Evolutionary conservation across 2,329 filamentous ascomycete species (phyloP), one percentile per base, ranked within the genome.

Genomic region (Fusarium fujikuroi): DNA sequence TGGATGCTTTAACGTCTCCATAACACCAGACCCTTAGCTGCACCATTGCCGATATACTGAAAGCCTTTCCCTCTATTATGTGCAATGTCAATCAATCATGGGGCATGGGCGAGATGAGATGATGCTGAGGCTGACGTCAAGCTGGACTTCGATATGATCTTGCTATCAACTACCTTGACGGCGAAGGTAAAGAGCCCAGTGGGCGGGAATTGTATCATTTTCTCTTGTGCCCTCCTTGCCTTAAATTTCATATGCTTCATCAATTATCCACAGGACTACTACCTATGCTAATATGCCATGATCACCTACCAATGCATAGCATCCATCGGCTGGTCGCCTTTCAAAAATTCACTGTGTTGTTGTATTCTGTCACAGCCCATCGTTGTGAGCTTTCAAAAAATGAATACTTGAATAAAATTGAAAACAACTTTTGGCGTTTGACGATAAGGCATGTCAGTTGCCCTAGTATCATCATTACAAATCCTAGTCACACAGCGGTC

Each of bases 41-140:
- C 47, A 70, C 60, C 43, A 70, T 72, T 70, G 30, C 69, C 60
- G 65, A 43, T 42, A 23, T 54, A 19, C 25, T 39, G 36, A 25
- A 15, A 57, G 34, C 40, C 39, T 21, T 42, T 44, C 39, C n/a
- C 5, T 44, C 25, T 58, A 16, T 18, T 25, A 15, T 25, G 25
- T 39, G 39, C 60, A 63, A 63, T 63, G 40, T 37, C 19, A 30
- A 36, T 61, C 40, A 53, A 50, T 30, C 32, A 12, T 28, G 21
- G 44, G 14, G 30, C 64, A 61, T 25, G 21, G 21, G 10, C n/a
- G 28, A 66, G 15, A 18, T n/a, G 34, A 66, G 19, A 19, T 16
- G 16, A 60, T 52, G 18, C 28, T n/a, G 21, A 28, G 39, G 23
- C 14, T 61, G 36, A 19, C 16, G 19, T 40, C 28, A 56, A 36